Evolutionary conservation across 148 eudicot genomes (phyloP).

Genomic region (Limonium bicolor): DNA sequence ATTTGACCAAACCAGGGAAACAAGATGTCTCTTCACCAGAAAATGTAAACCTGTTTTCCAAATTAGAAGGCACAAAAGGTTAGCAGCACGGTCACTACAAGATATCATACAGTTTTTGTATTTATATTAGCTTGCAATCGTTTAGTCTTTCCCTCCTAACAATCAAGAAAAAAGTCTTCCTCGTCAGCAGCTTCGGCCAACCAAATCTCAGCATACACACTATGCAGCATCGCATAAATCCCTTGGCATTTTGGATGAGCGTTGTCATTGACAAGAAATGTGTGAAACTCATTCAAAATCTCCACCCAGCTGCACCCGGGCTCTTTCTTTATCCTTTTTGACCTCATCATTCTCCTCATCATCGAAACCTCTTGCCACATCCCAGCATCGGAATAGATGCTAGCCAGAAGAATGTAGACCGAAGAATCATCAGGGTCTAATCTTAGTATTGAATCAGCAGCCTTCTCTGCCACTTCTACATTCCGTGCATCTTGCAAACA

Average conservation of each 20-base stretch:
- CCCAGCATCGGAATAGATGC: constrained; percentile 69
- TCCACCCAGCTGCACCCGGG: constrained; percentile 98
- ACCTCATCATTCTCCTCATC: constrained; percentile 48
- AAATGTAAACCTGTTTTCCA: too few species aligned
- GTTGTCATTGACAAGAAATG: constrained; percentile 60
- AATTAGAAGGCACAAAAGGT: too few species aligned
- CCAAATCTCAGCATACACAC: constrained; percentile 48
- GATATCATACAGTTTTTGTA: too few species aligned
- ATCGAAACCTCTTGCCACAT: constrained; percentile 58
- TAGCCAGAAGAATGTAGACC: constrained; percentile 52
- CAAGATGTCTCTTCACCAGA: too few species aligned
- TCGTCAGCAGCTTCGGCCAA: constrained; percentile 15
- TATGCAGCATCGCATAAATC: constrained; percentile 37
- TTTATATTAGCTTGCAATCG: too few species aligned
- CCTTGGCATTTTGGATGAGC: constrained; percentile 63
- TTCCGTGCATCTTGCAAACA: constrained; percentile 69
- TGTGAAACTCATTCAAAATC: constrained; percentile 52
- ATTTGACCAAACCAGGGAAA: too few species aligned
- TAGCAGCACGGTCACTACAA: too few species aligned
- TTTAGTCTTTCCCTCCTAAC: neutral
- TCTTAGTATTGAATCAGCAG: constrained; percentile 41
- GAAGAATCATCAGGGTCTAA: constrained; percentile 80
- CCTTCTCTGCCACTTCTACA: constrained; percentile 74
- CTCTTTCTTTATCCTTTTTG: constrained; percentile 53
- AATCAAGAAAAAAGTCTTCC: constrained; percentile 4